Conservation (phyloP, 441 rosid species). For the Populus trichocarpa region DNA sequence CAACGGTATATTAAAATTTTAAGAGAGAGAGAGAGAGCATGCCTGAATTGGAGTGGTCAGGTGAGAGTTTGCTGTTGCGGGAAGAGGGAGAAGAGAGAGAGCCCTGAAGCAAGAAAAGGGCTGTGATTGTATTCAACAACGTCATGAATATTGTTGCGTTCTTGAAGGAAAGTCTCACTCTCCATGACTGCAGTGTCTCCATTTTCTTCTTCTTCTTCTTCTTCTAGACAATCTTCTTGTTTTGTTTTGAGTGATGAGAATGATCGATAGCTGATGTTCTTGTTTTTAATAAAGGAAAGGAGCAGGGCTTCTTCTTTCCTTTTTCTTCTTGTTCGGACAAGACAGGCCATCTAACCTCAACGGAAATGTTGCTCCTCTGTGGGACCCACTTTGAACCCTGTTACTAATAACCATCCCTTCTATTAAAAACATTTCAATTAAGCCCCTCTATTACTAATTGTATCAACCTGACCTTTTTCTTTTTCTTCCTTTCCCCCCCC, state of each 20-base stretch:
- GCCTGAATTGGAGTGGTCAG: slow-evolving; percentile 41
- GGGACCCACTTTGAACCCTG: background rate
- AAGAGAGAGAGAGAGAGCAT: slow-evolving; percentile 11
- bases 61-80: slow-evolving; percentile 31
- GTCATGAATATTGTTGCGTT: slow-evolving; percentile 66
- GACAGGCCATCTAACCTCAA: background rate
- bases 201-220: slow-evolving; percentile 13
- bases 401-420: too few species aligned
- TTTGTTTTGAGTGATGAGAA: background rate
- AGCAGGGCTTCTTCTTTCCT: background rate
- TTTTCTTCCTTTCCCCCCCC: too few species aligned
- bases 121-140: slow-evolving; percentile 48
- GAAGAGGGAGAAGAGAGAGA: slow-evolving; percentile 40
- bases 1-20: background rate
- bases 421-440: too few species aligned
- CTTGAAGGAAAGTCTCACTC: slow-evolving; percentile 72
- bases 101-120: slow-evolving; percentile 59
- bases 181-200: slow-evolving; percentile 60
- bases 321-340: background rate
- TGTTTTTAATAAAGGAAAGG: background rate
- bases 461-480: background rate
- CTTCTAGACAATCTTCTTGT: background rate
- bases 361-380: background rate
- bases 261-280: background rate
- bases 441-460: too few species aligned